Evolutionary conservation across 495 filamentous ascomycete species (phyloP), one percentile per base, ranked within the genome.

Genomic region (Corynascus novoguineensis): DNA sequence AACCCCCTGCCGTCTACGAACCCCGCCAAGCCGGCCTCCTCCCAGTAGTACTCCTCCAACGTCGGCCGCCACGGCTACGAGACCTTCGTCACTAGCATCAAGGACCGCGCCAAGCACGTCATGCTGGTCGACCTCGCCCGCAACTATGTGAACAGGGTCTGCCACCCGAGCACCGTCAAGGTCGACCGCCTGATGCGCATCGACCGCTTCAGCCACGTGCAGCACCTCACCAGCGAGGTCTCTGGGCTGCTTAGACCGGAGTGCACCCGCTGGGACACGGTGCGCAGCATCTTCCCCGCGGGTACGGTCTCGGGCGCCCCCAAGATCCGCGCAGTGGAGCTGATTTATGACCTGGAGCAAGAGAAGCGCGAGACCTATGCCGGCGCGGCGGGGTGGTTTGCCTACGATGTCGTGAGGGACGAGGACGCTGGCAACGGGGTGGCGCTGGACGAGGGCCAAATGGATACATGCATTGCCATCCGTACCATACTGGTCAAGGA

Each of bases 391-490:
- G 93, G 93, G 1, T 97, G 96, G 72, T 92, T 89, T 62, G 89
- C 88, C 7, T 91, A 89, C 58, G 76, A 78, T 38, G 78, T 64
- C 1, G 63, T 69, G 28, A 60, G 60, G 9, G 60, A 21, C 28
- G 34, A 70, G 6, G 74, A 72, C 0, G 66, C 66, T 5, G 46
- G 53, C 5, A 24, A 11, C 3, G 9, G 17, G 31, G 49, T 58
- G 14, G 21, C 58, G 2, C 5, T 53, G 10, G 57, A 64, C 27
- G 84, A 91, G 53, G 93, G 95, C 9, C 90, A 89, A 11, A 97
- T 98, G 93, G 93, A 98, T 68, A 97, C 92, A 2, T 97, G 92
- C 69, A 98, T 98, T 72, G 93, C 93, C n/a, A 76, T 98, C 56
- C 81, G 93, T 37, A 98, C 93, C 9, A 98, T 98, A 92, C 62